phyloP scores from a whole-genome alignment of 495 filamentous ascomycete species.

The Symbiotaphrina buchneri region DNA sequence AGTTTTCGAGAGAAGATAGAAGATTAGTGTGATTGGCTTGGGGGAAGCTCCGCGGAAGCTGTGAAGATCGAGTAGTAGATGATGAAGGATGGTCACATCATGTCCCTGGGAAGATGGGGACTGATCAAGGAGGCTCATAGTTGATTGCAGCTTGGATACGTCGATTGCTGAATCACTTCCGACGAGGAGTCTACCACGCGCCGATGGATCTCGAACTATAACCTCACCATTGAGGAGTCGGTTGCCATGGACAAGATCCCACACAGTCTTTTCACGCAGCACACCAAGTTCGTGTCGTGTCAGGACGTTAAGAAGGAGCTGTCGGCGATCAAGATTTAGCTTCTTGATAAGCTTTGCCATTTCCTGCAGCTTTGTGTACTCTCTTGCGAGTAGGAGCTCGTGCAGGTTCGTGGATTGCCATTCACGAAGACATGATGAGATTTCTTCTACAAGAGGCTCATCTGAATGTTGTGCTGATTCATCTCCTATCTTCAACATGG shows the following conservation, averaged over 20 bases:
- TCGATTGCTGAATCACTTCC: slow-evolving; percentile 86
- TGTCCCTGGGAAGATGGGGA: slow-evolving; percentile 44
- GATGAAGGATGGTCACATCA: slow-evolving; percentile 42
- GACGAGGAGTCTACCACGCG: slow-evolving; percentile 68
- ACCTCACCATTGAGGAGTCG: slow-evolving; percentile 80
- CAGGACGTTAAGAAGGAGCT: slow-evolving; percentile 81
- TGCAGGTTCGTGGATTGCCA: slow-evolving; percentile 97
- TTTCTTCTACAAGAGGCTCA: slow-evolving; percentile 92
- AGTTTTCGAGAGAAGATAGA: slow-evolving; percentile 56
- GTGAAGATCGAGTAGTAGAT: slow-evolving; percentile 68
- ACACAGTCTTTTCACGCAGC: slow-evolving; percentile 70
- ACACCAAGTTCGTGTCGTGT: slow-evolving; percentile 57
- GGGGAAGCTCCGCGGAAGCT: slow-evolving; percentile 49
- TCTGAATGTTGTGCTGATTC: slow-evolving; percentile 80
- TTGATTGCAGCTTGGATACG: slow-evolving; percentile 72
- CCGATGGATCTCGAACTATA: slow-evolving; percentile 72
- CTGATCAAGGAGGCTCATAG: slow-evolving; percentile 84
- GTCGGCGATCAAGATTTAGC: slow-evolving; percentile 62
- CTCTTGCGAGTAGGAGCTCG: slow-evolving; percentile 62
- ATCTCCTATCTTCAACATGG: slow-evolving; percentile 92
- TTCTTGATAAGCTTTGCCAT: slow-evolving; percentile 57
- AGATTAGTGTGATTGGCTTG: slow-evolving; percentile 48
- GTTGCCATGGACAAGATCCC: slow-evolving; percentile 85
- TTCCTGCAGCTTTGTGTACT: slow-evolving; percentile 62
- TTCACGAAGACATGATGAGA: slow-evolving; percentile 84